Conservation (phyloP, 768 basidiomycete species). For the Podaxis sp. region DNA sequence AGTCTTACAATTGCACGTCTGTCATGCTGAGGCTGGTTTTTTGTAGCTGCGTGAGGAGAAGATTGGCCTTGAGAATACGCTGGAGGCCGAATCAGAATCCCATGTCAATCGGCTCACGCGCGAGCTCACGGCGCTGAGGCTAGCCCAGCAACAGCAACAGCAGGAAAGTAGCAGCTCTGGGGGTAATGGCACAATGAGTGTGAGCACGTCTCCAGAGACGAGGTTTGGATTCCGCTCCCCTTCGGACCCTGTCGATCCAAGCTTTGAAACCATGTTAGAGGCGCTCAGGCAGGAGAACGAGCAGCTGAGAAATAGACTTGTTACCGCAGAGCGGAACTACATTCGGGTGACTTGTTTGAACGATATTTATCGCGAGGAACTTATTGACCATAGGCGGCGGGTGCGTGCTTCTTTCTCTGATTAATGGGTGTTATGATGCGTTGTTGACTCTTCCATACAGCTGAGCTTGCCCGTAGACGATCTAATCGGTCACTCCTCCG, state of each 20-base stretch:
- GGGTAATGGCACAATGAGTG: slow-evolving; percentile 18
- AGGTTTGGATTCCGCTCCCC: slow-evolving; percentile 29
- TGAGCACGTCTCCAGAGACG: slow-evolving; percentile 33
- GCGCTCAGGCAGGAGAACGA: slow-evolving; percentile 82
- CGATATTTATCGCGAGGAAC: slow-evolving; percentile 82
- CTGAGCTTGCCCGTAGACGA: slow-evolving; percentile 77
- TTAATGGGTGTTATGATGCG: slow-evolving; percentile 7
- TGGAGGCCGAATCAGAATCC: slow-evolving; percentile 84
- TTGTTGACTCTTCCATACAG: slow-evolving; percentile 34
- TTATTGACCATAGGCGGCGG: slow-evolving; percentile 73
- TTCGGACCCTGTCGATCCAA: slow-evolving; percentile 35
- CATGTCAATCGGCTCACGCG: slow-evolving; percentile 77
- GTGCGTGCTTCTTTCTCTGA: slow-evolving; percentile 43
- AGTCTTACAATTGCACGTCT: not conserved
- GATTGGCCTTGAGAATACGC: slow-evolving; percentile 75
- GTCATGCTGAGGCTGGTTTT: not conserved
- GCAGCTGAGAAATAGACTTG: slow-evolving; percentile 60
- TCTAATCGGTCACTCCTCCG: slow-evolving; percentile 68
- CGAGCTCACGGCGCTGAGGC: slow-evolving; percentile 64
- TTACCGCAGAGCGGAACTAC: slow-evolving; percentile 77
- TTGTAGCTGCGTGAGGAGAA: slow-evolving; percentile 79
- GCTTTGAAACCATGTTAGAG: slow-evolving; percentile 64
- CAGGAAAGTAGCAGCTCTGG: slow-evolving; percentile 17
- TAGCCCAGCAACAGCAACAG: slow-evolving; percentile 53
- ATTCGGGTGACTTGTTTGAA: slow-evolving; percentile 73